Evolutionary conservation across 306 rosid genomes (phyloP), one percentile per base, ranked within the genome.

Genomic region (Medicago lupulina): DNA sequence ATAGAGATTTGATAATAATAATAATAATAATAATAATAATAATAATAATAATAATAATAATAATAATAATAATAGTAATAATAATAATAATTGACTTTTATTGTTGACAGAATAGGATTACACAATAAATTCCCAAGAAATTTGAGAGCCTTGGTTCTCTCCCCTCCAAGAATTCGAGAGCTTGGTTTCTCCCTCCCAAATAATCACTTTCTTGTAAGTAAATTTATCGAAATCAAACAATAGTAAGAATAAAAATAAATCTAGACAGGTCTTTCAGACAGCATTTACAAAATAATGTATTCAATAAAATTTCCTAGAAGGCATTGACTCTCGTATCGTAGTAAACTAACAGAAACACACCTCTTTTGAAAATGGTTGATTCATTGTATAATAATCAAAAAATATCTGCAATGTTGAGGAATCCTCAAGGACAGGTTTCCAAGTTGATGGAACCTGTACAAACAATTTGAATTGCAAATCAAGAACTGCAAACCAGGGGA

Each of bases 311-410:
- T 41, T 8, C 10, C 23, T 31, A 17, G 18, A 57, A 70, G 58
- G 44, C 34, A 74, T 59, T 18, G 59, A 61, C 68, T 39, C 28
- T 46, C 44, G 25, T 21, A 55, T 28, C 46, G 15, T 50, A 53
- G 39, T 44, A 28, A 49, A 19, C 23, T 41, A 71, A n/a, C 55
- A 60, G 6, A 58, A 59, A 76, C 87, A 67, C 67, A 85, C 88
- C 88, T 85, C 82, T 62, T 85, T 85, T 0, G 86, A 82, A 75
- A 82, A 85, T 9, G 76, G 25, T 75, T 78, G 88, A 60, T 79
- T 82, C 82, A 79, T 75, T 59, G 84, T 76, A 82, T 85, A 85
- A 82, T 82, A 85, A 76, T 85, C 88, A 76, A 85, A 82, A 71
- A 82, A 79, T 39, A 85, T 79, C 80, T 85, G 86, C 70, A 85